phyloP scores from a whole-genome alignment of 345 rosid genomes.

The Atalantia buxifolia region DNA sequence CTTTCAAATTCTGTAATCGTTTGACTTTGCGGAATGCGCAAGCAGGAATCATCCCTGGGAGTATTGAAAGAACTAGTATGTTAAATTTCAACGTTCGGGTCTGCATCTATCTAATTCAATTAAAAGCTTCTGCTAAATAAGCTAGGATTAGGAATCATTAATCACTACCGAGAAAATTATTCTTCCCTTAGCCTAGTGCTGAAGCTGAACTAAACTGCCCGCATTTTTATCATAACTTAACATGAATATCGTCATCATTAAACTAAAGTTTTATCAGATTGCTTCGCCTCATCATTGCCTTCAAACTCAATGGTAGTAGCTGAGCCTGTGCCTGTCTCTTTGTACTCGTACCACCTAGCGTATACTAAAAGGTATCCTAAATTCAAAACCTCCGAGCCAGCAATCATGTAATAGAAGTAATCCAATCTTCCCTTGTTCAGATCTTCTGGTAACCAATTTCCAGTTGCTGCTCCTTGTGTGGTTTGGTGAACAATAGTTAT shows the following conservation, averaged over 20 bases:
- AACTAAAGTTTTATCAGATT: conserved; percentile 4
- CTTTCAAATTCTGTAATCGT: too few relatives aligned
- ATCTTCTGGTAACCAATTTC: conserved; percentile 53
- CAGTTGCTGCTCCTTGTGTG: conserved; percentile 22
- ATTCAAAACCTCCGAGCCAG: conserved; percentile 30
- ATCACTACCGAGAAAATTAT: too few relatives aligned
- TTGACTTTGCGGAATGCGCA: too few relatives aligned
- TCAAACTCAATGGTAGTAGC: not conserved
- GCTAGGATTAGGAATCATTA: too few relatives aligned
- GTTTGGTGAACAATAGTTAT: conserved; percentile 38
- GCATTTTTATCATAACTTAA: not conserved
- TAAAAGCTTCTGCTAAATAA: too few relatives aligned
- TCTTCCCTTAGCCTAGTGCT: too few relatives aligned
- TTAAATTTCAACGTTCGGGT: too few relatives aligned
- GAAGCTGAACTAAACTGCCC: too few relatives aligned
- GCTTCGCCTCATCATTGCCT: conserved; percentile 7
- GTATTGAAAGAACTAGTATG: too few relatives aligned
- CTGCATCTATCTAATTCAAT: too few relatives aligned
- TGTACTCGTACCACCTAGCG: conserved; percentile 43
- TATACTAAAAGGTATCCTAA: conserved; percentile 39
- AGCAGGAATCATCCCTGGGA: too few relatives aligned
- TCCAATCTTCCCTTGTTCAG: conserved; percentile 51
- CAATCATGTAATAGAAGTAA: conserved; percentile 41
- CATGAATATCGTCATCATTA: not conserved
- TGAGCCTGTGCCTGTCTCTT: not conserved